Base-by-base conservation (phyloP, 495 filamentous ascomycete species). In the Trichocladium antarcticum region DNA sequence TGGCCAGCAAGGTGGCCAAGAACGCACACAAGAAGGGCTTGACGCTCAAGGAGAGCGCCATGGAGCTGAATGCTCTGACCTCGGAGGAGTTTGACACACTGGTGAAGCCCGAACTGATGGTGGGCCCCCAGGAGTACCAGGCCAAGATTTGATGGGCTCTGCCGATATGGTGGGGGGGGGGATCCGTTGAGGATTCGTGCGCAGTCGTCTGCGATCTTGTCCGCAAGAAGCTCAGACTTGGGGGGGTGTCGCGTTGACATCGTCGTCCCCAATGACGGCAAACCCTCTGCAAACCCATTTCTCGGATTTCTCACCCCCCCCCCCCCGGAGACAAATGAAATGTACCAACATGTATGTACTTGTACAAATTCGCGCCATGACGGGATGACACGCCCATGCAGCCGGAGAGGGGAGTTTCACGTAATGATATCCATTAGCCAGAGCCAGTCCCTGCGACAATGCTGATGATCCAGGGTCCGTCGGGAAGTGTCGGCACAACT, bases 1-100 rank as follows among this genome's bases (percentile, higher is more conserved):
- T 89, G 84, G 92, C 92, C 39, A 86, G 80, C 64, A 96, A 95
- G 75, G 90, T 96, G 12, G 92, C 92, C 56, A 98, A 98, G 85
- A 92, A 98, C 64, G 92, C 92, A 16, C 92, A 98, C 74, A 95
- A 96, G 82, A 97, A 96, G 80, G 88, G 88, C 24, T 67, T 85
- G 49, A 95, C 87, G 19, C 76, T 98, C 37, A 96, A 96, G 74
- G 74, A 89, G 70, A 88, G 84, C 55, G 90, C 93, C 37, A 79
- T 98, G 80, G 86, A 97, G 74, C 76, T 98, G 56, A 80, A 93
- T 55, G 90, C 87, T 39, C 71, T 98, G 51, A 89, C 83, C 52
- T 82, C 84, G 62, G 84, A 85, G 66, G 89, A 97, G 65, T 98
- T 97, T 58, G 87, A 96, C 68, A 75, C 79, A 55, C 69, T 89